phyloP scores from a whole-genome alignment of 441 rosid genomes.

The Caryocar brasiliense region DNA sequence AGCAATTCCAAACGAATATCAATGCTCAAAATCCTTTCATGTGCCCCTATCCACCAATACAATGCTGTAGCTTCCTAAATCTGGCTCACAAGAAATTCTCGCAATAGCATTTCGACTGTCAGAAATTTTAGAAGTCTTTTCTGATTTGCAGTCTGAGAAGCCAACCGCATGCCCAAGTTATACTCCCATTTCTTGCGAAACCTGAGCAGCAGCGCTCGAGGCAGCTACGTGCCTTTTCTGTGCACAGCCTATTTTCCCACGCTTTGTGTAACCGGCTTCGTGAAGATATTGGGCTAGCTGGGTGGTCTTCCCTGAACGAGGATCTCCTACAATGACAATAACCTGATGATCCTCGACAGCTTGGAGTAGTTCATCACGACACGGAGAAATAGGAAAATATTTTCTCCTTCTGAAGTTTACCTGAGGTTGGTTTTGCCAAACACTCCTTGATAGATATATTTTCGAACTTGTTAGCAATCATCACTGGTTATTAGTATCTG shows the following conservation, averaged over 20 bases:
- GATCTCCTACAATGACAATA: conserved; percentile 95
- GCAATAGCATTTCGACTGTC: conserved; percentile 96
- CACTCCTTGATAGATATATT: no score
- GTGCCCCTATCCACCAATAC: conserved; percentile 98
- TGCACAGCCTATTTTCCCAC: conserved; percentile 94
- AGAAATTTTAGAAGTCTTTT: conserved; percentile 85
- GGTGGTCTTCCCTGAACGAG: conserved; percentile 98
- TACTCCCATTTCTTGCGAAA: conserved; percentile 96
- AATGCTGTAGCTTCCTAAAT: conserved; percentile 82
- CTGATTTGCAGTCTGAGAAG: conserved; percentile 74
- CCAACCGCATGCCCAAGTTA: conserved; percentile 85
- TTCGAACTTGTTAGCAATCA: no score
- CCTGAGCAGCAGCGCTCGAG: conserved; percentile 97
- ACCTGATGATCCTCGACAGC: conserved; percentile 80
- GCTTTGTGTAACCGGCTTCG: conserved; percentile 93
- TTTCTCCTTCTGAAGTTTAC: no score
- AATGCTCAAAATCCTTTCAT: conserved; percentile 93
- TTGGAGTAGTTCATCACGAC: conserved; percentile 66
- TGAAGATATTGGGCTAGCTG: conserved; percentile 96
- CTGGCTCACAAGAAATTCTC: conserved; percentile 95
- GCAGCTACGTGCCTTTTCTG: conserved; percentile 99
- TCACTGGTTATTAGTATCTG: no score
- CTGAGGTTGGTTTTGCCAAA: no score
- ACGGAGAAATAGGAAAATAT: no score
- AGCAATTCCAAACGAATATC: conserved; percentile 85